Conservation (phyloP, 352 stramenopile species). For the Phytophthora vignae region DNA sequence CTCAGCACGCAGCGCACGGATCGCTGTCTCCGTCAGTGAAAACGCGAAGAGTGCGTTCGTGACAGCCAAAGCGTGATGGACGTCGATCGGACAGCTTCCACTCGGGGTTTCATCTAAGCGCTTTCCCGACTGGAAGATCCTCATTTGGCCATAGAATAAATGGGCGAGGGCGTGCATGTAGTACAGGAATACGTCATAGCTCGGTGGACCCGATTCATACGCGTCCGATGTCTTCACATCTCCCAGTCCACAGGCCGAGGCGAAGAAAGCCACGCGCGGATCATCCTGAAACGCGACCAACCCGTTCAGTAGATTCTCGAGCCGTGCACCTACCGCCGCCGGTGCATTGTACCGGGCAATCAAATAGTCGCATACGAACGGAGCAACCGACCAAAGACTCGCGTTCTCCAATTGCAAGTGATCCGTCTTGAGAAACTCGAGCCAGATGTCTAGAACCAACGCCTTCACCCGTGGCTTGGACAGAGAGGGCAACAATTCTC, state of each 20-base stretch:
- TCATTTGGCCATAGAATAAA: slow-evolving; percentile 75
- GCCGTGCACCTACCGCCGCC: slow-evolving; percentile 56
- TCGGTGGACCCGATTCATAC: slow-evolving; percentile 22
- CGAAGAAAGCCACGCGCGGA: slow-evolving; percentile 72
- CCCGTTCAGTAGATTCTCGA: slow-evolving; percentile 59
- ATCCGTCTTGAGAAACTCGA: slow-evolving; percentile 81
- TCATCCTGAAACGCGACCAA: slow-evolving; percentile 56
- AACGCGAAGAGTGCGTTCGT: slow-evolving; percentile 57
- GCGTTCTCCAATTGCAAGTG: slow-evolving; percentile 63
- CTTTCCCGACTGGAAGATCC: slow-evolving; percentile 69
- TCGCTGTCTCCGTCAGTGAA: slow-evolving; percentile 46
- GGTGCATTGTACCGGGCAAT: slow-evolving; percentile 59
- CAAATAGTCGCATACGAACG: slow-evolving; percentile 82
- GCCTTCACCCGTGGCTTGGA: slow-evolving; percentile 44
- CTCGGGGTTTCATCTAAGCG: slow-evolving; percentile 64
- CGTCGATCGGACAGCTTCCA: slow-evolving; percentile 56
- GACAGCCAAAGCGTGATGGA: slow-evolving; percentile 38
- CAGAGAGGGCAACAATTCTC: slow-evolving; percentile 32
- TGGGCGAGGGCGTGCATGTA: slow-evolving; percentile 72
- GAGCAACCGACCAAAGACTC: slow-evolving; percentile 58
- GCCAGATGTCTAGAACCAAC: slow-evolving; percentile 72
- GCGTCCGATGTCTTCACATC: slow-evolving; percentile 23
- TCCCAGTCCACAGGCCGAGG: slow-evolving; percentile 48
- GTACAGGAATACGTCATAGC: slow-evolving; percentile 75
- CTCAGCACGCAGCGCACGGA: slow-evolving; percentile 43